phyloP scores from a whole-genome alignment of 2,329 filamentous ascomycete genomes.

The Aspergillus hiratsukae region DNA sequence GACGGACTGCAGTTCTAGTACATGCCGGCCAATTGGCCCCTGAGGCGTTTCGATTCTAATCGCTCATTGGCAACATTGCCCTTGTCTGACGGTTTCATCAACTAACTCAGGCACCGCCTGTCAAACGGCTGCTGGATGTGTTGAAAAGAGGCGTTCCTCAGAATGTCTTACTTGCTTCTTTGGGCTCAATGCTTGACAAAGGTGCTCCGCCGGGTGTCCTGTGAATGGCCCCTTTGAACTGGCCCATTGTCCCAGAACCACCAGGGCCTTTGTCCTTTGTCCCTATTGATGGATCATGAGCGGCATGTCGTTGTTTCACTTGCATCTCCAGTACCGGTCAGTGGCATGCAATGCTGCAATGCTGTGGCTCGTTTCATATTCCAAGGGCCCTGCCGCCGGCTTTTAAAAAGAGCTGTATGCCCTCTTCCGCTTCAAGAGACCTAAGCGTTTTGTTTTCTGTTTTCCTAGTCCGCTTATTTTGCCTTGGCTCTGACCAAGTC shows the following conservation, averaged over 20 bases:
- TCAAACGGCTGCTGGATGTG: neutral
- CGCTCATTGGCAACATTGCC: neutral
- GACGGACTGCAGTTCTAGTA: neutral
- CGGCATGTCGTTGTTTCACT: conserved; percentile 11
- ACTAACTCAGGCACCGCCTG: neutral
- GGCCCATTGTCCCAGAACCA: neutral
- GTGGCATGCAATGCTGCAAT: neutral
- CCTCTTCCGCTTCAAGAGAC: neutral
- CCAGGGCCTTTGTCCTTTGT: conserved; percentile 4
- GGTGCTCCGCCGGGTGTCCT: neutral
- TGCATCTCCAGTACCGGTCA: neutral
- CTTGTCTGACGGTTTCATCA: neutral
- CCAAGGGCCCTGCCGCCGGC: neutral
- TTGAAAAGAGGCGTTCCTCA: conserved; percentile 8
- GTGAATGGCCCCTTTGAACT: neutral
- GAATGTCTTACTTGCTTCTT: conserved; percentile 18
- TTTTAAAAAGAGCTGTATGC: neutral
- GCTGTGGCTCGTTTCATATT: neutral
- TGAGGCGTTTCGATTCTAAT: neutral
- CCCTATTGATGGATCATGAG: conserved; percentile 5
- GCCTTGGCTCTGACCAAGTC: conserved; percentile 2
- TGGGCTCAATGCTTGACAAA: neutral
- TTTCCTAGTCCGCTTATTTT: conserved; percentile 11
- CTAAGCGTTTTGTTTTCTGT: neutral
- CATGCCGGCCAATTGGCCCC: neutral